Base-by-base conservation (phyloP, 176 grass and related monocot species). In the Pontederia paniculata region DNA sequence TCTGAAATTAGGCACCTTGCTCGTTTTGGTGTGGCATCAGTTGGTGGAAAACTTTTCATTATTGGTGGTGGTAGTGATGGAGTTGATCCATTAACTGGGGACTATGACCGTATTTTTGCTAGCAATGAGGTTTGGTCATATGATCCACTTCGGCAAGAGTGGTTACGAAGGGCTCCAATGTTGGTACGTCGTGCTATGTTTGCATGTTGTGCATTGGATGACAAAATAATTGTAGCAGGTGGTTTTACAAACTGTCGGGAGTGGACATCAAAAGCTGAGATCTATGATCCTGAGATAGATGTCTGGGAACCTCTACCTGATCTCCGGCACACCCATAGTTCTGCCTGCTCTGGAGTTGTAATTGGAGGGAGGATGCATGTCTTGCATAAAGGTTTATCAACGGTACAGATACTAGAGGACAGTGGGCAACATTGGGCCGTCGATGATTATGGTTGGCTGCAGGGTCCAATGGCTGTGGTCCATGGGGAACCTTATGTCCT, bases 41-140 rank as follows among this genome's bases (percentile, higher is more conserved):
- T 98, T 66, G 53, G 74, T 53, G 86, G 93, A 14, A 98, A 98
- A 55, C 83, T 98, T 62, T 98, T 82, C 72, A 83, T 98, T 23
- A 91, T 98, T 60, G 93, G 93, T 42, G 93, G 93, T 67, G 93
- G 93, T 31, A 91, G 86, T 63, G 93, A 98, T 66, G 57, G 83
- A 65, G 93, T 98, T 57, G 93, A 98, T 61, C 93, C 83, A 1
- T 82, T 84, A 73, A 97, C 86, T 21, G 93, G 93, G 46, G 93
- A 98, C 50, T 83, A 98, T 50, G 93, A 98, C 23, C 65, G 69
- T 21, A 80, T 98, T 66, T 98, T 98, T 82, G 93, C 93, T 6
- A 91, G 93, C 78, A 89, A 88, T 50, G 86, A 98, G 79, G 83
- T 98, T 71, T 91, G 93, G 93, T 91, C 80, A 54, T 98, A 88